These are phyloP conservation scores for Pseudogymnoascus destructans DNA, from an alignment of 2,329 filamentous ascomycete genomes.

Conservation along the genomic window DNA sequence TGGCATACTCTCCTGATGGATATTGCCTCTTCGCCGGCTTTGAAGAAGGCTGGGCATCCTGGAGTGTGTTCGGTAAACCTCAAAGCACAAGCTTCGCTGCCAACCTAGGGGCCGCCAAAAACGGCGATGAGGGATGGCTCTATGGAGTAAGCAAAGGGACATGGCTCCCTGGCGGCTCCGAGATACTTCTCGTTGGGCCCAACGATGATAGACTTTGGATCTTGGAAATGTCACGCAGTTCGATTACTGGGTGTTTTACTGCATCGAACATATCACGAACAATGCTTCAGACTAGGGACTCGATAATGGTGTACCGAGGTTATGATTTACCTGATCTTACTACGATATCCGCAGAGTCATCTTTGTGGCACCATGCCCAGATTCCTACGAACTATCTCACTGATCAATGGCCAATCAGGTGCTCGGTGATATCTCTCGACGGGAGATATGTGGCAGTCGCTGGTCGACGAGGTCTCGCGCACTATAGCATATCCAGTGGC, in stretches of 20 bases:
- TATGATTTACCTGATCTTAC: constrained; percentile 85
- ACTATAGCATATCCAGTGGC: constrained; percentile 89
- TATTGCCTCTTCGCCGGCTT: constrained; percentile 94
- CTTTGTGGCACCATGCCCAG: constrained; percentile 87
- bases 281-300: constrained; percentile 74
- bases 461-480: constrained; percentile 79
- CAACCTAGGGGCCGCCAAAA: constrained; percentile 48
- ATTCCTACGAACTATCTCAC: constrained; percentile 75
- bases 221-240: constrained; percentile 85
- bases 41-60: constrained; percentile 83
- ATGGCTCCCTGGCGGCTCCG: constrained; percentile 81
- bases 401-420: constrained; percentile 86
- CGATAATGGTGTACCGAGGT: constrained; percentile 83
- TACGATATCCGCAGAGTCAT: constrained; percentile 81
- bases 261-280: constrained; percentile 83
- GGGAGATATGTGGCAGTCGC: constrained; percentile 93
- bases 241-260: constrained; percentile 83
- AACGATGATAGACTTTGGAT: constrained; percentile 70
- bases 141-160: constrained; percentile 61
- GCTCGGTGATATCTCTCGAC: constrained; percentile 77
- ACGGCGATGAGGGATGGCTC: constrained; percentile 75
- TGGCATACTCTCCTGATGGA: constrained; percentile 86
- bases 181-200: constrained; percentile 62
- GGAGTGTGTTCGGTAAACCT: constrained; percentile 93
- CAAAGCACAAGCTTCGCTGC: constrained; percentile 71